Percentiles rank a stretch among this genome's conserved stretches.
Conservation (phyloP, 805 yeast genomes). For the Ogataea degrootiae region DNA sequence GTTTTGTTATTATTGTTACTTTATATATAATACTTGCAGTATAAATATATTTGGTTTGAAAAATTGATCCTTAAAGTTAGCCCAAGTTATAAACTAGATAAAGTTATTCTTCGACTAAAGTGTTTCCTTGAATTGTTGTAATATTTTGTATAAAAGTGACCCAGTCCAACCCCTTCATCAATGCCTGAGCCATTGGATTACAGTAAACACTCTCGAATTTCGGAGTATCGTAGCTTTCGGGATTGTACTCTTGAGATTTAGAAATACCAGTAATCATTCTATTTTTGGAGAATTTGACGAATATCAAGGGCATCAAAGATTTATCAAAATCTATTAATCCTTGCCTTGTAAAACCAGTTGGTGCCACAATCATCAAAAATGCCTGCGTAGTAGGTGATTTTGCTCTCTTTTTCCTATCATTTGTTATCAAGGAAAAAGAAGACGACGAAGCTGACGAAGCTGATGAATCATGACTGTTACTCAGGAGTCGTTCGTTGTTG, state of each 20-base stretch:
- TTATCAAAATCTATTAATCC: constrained; percentile 42
- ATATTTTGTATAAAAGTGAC: constrained; percentile 14
- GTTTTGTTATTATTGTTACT: neutral
- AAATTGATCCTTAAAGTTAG: too few species aligned
- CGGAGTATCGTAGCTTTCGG: constrained; percentile 37
- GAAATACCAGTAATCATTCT: constrained; percentile 12
- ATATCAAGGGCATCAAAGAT: constrained; percentile 42
- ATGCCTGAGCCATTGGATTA: constrained; percentile 33
- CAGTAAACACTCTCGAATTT: constrained; percentile 31
- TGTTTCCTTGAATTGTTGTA: too few species aligned
- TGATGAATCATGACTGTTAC: neutral
- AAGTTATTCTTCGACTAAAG: too few species aligned
- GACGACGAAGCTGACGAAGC: too few species aligned
- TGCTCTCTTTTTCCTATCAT: neutral
- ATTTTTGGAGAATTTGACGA: constrained; percentile 36
- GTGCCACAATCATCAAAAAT: constrained; percentile 42
- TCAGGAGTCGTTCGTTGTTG: constrained; percentile 6
- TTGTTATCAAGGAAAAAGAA: neutral
- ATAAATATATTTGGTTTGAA: too few species aligned
- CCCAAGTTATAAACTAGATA: too few species aligned
- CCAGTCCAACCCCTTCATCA: constrained; percentile 35
- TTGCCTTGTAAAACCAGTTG: constrained; percentile 42
- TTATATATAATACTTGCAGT: too few species aligned
- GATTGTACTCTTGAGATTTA: constrained; percentile 25
- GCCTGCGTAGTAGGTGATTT: constrained; percentile 5